Evolutionary conservation across 1,139 yeast genomes (phyloP).

Genomic region (Arxiozyma bovina): DNA sequence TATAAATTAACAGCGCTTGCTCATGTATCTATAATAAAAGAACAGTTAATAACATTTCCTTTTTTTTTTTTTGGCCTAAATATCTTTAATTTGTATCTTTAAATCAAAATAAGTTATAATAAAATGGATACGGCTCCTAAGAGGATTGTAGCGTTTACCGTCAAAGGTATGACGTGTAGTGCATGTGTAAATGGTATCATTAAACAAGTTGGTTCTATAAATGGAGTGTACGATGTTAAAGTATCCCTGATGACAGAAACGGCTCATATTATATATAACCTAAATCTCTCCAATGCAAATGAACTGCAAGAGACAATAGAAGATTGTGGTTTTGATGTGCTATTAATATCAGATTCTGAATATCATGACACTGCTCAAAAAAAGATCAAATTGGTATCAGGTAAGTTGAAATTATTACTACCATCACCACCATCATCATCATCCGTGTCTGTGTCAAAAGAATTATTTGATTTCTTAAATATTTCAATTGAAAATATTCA

Average conservation of each 20-base stretch:
- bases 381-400: background rate
- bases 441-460: background rate
- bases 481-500: background rate
- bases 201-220: conserved; percentile 38
- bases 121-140: background rate
- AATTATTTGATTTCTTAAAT: background rate
- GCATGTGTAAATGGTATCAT: conserved; percentile 66
- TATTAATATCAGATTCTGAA: conserved; percentile 12
- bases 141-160: conserved; percentile 12
- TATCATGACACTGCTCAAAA: background rate
- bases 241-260: conserved; percentile 72
- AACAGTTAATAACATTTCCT: too few relatives aligned
- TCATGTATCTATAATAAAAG: too few relatives aligned
- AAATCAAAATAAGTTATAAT: conserved; percentile 24
- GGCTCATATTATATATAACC: conserved; percentile 47
- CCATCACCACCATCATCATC: background rate
- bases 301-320: conserved; percentile 46
- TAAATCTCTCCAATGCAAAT: conserved; percentile 29
- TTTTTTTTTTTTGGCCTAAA: too few relatives aligned
- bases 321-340: conserved; percentile 68
- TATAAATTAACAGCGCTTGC: too few relatives aligned
- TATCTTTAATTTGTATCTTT: too few relatives aligned
- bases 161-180: conserved; percentile 82
- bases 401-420: background rate
- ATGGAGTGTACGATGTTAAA: conserved; percentile 45